These are phyloP conservation scores for Lactarius quietus DNA, from an alignment of 768 basidiomycete species.

Conservation along the genomic window DNA sequence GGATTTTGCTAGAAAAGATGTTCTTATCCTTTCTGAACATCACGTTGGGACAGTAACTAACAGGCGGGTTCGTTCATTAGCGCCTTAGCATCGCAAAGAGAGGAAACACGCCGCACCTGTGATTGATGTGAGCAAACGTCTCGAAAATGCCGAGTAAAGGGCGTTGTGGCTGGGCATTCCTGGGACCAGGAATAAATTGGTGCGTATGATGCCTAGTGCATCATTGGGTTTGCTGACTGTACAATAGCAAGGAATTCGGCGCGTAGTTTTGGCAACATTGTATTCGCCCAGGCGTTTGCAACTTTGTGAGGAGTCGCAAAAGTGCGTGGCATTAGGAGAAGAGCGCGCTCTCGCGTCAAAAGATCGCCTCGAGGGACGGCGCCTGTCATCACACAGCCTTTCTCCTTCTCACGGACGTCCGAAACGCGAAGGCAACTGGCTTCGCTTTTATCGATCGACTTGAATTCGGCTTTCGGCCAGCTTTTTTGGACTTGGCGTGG, in stretches of 20 bases:
- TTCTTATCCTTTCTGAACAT: slow-evolving; percentile 27
- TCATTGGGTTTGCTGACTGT: not conserved
- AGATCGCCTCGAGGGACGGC: slow-evolving; percentile 33
- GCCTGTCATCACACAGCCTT: slow-evolving; percentile 34
- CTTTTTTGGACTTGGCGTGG: not conserved
- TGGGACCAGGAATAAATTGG: too few relatives aligned
- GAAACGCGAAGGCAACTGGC: slow-evolving; percentile 5
- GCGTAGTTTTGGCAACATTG: not conserved
- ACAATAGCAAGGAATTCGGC: not conserved
- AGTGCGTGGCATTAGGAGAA: slow-evolving; percentile 30
- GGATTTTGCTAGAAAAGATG: slow-evolving; percentile 33
- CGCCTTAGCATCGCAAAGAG: not conserved
- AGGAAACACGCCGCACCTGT: not conserved
- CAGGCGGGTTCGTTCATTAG: slow-evolving; percentile 25
- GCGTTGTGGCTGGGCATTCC: slow-evolving; percentile 10
- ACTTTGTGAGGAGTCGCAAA: not conserved
- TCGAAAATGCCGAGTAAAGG: slow-evolving; percentile 29
- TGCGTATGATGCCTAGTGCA: not conserved
- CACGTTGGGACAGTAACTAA: slow-evolving; percentile 29
- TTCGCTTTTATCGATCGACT: not conserved
- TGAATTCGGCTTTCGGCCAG: not conserved
- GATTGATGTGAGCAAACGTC: slow-evolving; percentile 29
- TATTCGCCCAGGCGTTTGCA: not conserved
- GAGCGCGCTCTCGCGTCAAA: slow-evolving; percentile 39
- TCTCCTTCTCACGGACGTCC: slow-evolving; percentile 26